Percentiles rank a stretch among this genome's conserved stretches.
Conservation (phyloP, 306 rosid genomes). For the Glycyrrhiza uralensis region DNA sequence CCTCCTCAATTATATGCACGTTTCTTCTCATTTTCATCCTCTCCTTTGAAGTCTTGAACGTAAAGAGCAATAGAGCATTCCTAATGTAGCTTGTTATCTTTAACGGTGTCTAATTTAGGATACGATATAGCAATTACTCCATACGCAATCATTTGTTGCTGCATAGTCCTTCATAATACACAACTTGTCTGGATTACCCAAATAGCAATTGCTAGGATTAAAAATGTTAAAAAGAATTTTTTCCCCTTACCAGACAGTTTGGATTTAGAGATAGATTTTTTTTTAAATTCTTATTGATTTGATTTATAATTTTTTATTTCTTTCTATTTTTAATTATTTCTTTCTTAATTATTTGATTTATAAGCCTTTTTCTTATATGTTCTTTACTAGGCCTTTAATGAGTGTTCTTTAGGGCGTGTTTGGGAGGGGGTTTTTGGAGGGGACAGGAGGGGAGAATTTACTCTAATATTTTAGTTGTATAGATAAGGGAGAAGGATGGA, state of each 20-base stretch:
- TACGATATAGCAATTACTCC: not conserved
- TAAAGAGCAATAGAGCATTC: not conserved
- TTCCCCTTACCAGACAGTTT: not conserved
- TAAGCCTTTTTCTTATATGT: too few relatives aligned
- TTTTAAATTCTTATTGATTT: too few relatives aligned
- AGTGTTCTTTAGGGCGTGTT: too few relatives aligned
- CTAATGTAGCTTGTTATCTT: not conserved
- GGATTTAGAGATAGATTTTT: too few relatives aligned
- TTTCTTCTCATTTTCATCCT: conserved; percentile 6
- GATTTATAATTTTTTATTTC: too few relatives aligned
- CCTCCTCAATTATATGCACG: not conserved
- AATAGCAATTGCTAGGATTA: not conserved
- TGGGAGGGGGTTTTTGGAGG: too few relatives aligned
- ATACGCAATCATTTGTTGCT: not conserved
- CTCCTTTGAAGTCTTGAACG: not conserved
- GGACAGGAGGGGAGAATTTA: too few relatives aligned
- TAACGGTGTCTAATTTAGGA: conserved; percentile 25
- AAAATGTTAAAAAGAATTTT: not conserved
- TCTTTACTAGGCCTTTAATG: too few relatives aligned
- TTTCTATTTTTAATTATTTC: too few relatives aligned
- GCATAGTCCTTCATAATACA: not conserved
- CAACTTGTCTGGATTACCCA: not conserved
- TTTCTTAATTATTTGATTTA: too few relatives aligned
- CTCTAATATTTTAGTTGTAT: too few relatives aligned
- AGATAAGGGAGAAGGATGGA: too few relatives aligned